Evolutionary conservation across 148 eudicot genomes (phyloP), one percentile per base, ranked within the genome.

Genomic region (Fallopia convolvulus): DNA sequence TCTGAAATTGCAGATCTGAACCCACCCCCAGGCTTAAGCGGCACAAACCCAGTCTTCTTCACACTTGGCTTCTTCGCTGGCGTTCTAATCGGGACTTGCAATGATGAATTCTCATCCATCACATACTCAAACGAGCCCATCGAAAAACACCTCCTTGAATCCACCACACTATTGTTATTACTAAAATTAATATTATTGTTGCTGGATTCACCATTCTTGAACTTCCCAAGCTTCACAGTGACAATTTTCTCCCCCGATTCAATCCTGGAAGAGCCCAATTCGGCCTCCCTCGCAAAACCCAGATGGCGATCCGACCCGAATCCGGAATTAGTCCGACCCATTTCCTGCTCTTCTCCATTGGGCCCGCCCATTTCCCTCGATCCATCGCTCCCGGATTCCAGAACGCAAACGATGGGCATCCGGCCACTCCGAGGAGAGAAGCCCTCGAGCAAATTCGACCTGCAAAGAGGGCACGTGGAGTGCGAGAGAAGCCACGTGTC

Each of bases 61-160:
- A 70, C 80, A 0, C 83, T 77, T 23, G 33, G 32, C 74, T 88
- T 89, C 82, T 88, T 94, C 70, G 76, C 48, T 40, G 87, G 91
- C 1, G 89, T 86, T 30, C 85, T 82, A 23, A 94, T 87, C 32
- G 97, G 92, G 0, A 94, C 99, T 82, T 91, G 88, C 23, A 94
- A 79, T 3, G 87, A 80, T 6, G 89, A 73, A 71, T 71, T 81
- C 76, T 92, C 99, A 77, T 95, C 97, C 85, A 95, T 82, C 12
- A 95, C 89, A 84, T 95, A 95, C 0, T 93, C 92, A 83, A 95
- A 92, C 17, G 99, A 92, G 0, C 99, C 99, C 99, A 95, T 95
- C 3, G 99, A 95, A 41, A 81, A 91, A 74, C 99, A 95, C 77
- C 99, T 87, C 50, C 99, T 92, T 20, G 85, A 83, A 77, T 86